Evolutionary conservation across 192 early-diverging fungal genomes (phyloP), one percentile per base, ranked within the genome.

Genomic region (Jimgerdemannia flammicorona): DNA sequence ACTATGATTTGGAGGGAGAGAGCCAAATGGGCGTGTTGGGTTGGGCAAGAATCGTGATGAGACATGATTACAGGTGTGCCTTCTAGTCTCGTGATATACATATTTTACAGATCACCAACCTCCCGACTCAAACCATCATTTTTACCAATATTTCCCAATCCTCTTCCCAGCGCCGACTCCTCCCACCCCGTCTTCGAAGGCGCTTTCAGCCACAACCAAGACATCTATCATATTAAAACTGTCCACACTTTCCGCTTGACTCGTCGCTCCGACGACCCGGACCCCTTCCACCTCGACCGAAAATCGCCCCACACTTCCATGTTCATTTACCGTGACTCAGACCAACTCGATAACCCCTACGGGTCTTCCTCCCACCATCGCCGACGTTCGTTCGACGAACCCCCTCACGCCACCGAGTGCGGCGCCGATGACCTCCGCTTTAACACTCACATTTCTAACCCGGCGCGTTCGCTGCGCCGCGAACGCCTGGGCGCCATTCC

Each of bases 241-340:
- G 79, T 76, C 1, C 66, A 76, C n/a, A 79, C 86, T 8, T 92
- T 90, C 74, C 82, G 81, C 63, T 76, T 77, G 11, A 87, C 88
- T 14, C 87, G 87, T 67, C 79, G 87, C 4, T 72, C 79, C 0
- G 85, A 79, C 7, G 92, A 93, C 75, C 81, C 87, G 73, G 43
- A 75, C 10, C 79, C 82, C 72, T 65, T 67, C 67, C 73, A 81
- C 76, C 40, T 54, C n/a, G 39, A 41, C 11, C 8, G 39, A n/a
- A 4, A 63, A 44, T 44, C 64, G 1, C 29, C 70, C 29, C 71
- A 72, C 79, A 54, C 49, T 67, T 78, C 70, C 17, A 84, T 91
- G 74, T 79, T 91, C 40, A 85, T 91, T 20, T 93, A 89, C 78
- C 86, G 90, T 11, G 86, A 90, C 69, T 88, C 90, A 0, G 90